Base-by-base conservation (phyloP, 768 basidiomycete species). In the Mycena galericulata region DNA sequence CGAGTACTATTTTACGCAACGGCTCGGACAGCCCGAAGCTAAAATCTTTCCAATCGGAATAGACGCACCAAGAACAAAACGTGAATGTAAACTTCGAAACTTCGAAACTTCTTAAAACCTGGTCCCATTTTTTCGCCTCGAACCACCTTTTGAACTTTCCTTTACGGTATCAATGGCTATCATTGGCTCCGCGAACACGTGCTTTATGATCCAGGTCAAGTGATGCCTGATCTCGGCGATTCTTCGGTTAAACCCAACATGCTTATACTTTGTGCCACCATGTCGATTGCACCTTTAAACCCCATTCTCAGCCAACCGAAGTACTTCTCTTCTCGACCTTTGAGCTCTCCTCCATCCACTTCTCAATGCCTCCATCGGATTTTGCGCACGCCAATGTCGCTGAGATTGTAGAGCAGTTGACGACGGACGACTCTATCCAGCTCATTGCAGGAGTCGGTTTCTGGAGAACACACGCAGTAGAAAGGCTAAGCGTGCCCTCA, bases 361-460 rank as follows among this genome's bases (percentile, higher is more conserved):
- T n/a, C n/a, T n/a, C 40, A 26, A 93, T 93, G 92, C 74, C 88
- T 2, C 88, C 88, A 11, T 92, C 92, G 30, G 88, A 90, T 74
- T 92, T 94, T 72, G 88, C 89, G 5, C 85, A 86, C 1, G 91
- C 88, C 7, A 76, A 89, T 75, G 81, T 94, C 51, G 81, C 86
- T 68, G 83, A 88, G 50, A 79, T 93, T 58, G 80, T 94, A 55
- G 86, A 88, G n/a, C 81, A 87, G 62, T 79, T 94, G 67, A 91
- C 90, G 2, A 89, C 86, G 0, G 92, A 93, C 40, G 93, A 94
- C 74, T 89, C 92, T 0, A 92, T 94, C 72, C 79, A 83, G 45
- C 82, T 95, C 27, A 91, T 86, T 8, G 90, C 90, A 2, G 93
- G 92, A 20, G 90, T 90, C 22, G 92, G 92, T 18, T 91, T 91